These are phyloP conservation scores for Vitis hybrid DNA, from an alignment of 177 flowering plant genomes.

Conservation along the genomic window DNA sequence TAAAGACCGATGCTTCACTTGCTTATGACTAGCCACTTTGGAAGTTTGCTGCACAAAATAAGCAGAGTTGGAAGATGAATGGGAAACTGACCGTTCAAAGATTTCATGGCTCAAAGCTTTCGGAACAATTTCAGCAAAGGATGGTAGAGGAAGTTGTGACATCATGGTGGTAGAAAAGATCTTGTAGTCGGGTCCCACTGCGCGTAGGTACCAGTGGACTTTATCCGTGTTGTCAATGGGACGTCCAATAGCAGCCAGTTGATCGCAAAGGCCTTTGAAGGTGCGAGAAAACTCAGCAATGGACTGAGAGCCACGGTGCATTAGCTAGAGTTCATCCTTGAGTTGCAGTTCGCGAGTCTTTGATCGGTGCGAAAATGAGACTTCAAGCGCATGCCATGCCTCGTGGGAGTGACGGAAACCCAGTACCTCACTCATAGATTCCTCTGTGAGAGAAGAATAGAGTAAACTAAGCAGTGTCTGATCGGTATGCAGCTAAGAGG, in stretches of 20 bases:
- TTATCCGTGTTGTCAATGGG: background rate
- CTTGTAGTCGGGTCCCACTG: background rate
- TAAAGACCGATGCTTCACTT: no score
- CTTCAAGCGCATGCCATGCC: no score
- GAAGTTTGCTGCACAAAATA: no score
- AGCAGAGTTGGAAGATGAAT: background rate
- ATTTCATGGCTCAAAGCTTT: slow-evolving; percentile 2
- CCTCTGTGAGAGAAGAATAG: background rate
- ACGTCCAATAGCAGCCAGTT: background rate
- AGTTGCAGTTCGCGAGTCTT: no score
- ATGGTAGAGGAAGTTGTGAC: background rate
- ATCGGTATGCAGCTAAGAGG: background rate
- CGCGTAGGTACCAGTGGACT: slow-evolving; percentile 4
- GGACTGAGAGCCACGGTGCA: slow-evolving; percentile 1
- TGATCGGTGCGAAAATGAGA: no score
- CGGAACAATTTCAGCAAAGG: background rate
- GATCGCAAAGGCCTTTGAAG: slow-evolving; percentile 1
- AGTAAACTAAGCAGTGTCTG: background rate
- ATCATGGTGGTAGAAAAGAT: slow-evolving; percentile 2
- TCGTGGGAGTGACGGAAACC: no score
- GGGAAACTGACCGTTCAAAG: background rate
- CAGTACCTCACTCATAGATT: no score
- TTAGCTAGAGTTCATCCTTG: background rate
- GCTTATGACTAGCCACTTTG: no score
- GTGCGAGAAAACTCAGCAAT: background rate